phyloP scores from a whole-genome alignment of 306 rosid genomes.

The Ammopiptanthus mongolicus region DNA sequence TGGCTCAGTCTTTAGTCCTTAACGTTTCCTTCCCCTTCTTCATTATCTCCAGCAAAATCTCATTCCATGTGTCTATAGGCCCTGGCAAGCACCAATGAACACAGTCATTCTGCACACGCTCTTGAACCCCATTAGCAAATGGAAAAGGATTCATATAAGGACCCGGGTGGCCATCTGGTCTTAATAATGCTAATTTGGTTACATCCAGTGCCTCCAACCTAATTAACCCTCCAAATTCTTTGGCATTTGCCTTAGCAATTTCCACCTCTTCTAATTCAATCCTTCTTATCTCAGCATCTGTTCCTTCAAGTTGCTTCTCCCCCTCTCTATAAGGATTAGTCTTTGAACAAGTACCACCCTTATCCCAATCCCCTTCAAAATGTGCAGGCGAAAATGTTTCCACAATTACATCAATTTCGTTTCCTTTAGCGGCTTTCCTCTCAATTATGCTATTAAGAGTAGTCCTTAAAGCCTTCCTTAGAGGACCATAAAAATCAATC shows the following conservation, averaged over 20 bases:
- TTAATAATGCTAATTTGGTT: constrained; percentile 35
- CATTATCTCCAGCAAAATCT: constrained; percentile 41
- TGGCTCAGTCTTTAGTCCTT: not conserved
- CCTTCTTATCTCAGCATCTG: constrained; percentile 54
- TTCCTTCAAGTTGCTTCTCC: constrained; percentile 49
- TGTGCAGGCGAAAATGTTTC: constrained; percentile 60
- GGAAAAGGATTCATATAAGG: constrained; percentile 69
- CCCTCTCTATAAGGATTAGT: constrained; percentile 34
- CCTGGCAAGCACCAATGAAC: constrained; percentile 91
- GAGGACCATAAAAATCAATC: constrained; percentile 51
- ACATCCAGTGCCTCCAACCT: constrained; percentile 55
- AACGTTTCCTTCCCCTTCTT: constrained; percentile 26
- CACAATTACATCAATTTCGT: constrained; percentile 38
- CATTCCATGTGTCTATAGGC: constrained; percentile 83
- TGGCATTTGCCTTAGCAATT: constrained; percentile 28
- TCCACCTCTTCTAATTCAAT: constrained; percentile 51
- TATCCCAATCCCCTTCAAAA: constrained; percentile 71
- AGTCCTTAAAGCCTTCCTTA: constrained; percentile 25
- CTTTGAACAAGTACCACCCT: constrained; percentile 55
- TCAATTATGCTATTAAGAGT: constrained; percentile 21
- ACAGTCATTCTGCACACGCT: constrained; percentile 65
- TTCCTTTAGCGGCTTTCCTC: not conserved
- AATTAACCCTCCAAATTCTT: constrained; percentile 22
- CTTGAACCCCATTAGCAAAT: constrained; percentile 37
- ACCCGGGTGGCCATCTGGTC: constrained; percentile 71